Conservation (phyloP, 139 green algal species). For the Chlamydomonas eustigma region DNA sequence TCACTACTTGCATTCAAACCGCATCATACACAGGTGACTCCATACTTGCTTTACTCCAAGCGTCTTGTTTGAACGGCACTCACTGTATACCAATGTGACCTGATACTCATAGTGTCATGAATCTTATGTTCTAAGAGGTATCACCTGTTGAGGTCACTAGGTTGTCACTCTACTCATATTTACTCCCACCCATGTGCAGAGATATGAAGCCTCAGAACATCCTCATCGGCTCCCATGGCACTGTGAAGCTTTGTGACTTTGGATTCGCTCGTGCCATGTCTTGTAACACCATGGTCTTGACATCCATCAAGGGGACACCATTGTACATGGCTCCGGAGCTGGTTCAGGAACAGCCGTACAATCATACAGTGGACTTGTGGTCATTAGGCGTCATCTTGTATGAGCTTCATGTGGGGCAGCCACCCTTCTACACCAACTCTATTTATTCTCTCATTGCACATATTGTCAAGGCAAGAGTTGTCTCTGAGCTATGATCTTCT, state of each 20-base stretch:
- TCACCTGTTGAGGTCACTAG: too few species aligned
- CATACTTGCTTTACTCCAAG: neutral
- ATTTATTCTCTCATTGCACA: constrained; percentile 94
- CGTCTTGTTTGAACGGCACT: too few species aligned
- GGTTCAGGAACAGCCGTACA: constrained; percentile 96
- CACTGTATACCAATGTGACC: too few species aligned
- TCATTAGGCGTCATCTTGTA: constrained; percentile 97
- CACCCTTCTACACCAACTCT: constrained; percentile 98
- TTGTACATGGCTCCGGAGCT: constrained; percentile 99
- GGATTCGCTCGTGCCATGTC: constrained; percentile 90
- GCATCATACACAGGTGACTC: constrained; percentile 79
- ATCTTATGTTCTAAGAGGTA: too few species aligned
- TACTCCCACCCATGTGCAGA: constrained; percentile 26
- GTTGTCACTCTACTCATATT: too few species aligned
- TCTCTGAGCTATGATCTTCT: neutral
- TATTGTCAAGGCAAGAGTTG: too few species aligned
- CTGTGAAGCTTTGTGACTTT: constrained; percentile 91
- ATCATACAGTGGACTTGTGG: constrained; percentile 95
- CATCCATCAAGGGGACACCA: constrained; percentile 94
- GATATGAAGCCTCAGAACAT: constrained; percentile 93
- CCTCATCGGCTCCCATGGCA: constrained; percentile 61
- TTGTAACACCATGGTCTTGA: constrained; percentile 85
- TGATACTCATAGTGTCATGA: too few species aligned
- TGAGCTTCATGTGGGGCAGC: constrained; percentile 93
- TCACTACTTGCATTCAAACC: constrained; percentile 92